phyloP scores from a whole-genome alignment of 495 filamentous ascomycete genomes.

The Lepraria neglecta region DNA sequence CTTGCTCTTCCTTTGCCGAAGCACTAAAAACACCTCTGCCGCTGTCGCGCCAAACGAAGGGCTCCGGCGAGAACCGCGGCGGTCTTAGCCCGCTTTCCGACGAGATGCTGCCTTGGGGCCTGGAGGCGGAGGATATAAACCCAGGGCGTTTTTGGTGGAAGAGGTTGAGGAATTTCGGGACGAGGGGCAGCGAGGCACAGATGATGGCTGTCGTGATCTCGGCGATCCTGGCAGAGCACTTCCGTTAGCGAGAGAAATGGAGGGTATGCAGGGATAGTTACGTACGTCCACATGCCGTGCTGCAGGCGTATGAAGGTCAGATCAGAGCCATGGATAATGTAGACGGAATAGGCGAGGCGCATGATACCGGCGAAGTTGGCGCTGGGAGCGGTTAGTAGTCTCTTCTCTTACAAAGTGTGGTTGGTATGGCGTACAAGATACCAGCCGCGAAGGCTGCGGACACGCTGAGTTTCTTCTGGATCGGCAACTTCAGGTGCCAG shows the following conservation, averaged over 20 bases:
- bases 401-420: not conserved
- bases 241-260: not conserved
- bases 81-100: not conserved
- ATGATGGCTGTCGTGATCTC: slow-evolving; percentile 18
- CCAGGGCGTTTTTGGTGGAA: not conserved
- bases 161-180: slow-evolving; percentile 12
- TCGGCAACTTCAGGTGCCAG: slow-evolving; percentile 41
- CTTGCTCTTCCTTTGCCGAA: not conserved
- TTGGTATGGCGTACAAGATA: slow-evolving; percentile 12
- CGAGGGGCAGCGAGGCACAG: slow-evolving; percentile 11
- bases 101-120: not conserved
- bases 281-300: slow-evolving; percentile 19
- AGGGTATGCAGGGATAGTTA: not conserved
- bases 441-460: slow-evolving; percentile 14
- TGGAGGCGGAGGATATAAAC: not conserved
- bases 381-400: slow-evolving; percentile 1
- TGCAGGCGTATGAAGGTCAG: slow-evolving; percentile 6
- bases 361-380: slow-evolving; percentile 16
- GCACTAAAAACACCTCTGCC: not conserved
- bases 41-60: not conserved
- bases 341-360: slow-evolving; percentile 7
- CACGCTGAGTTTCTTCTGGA: slow-evolving; percentile 38
- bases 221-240: slow-evolving; percentile 2
- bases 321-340: not conserved
- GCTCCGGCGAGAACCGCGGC: not conserved